Conservation (phyloP, 1,284 basidiomycete genomes). For the Leccinum subspadiceum region DNA sequence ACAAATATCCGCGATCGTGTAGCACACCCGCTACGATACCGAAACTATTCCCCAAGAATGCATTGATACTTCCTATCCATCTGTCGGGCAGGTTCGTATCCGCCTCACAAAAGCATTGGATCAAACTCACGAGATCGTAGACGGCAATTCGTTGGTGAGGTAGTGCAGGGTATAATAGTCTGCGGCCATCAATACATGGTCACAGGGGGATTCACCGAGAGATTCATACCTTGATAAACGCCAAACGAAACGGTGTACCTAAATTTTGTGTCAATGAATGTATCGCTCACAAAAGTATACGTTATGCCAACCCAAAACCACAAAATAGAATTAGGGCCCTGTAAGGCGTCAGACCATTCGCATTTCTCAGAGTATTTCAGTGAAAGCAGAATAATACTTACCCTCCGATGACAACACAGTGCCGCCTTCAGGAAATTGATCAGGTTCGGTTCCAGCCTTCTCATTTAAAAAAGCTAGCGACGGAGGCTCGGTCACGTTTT, state of each 20-base stretch:
- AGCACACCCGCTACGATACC: constrained; percentile 21
- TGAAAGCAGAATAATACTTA: constrained; percentile 6
- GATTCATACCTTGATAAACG: constrained; percentile 32
- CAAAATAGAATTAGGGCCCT: constrained; percentile 18
- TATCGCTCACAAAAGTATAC: not conserved
- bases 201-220: constrained; percentile 2
- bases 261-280: not conserved
- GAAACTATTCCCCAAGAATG: constrained; percentile 12
- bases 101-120: not conserved
- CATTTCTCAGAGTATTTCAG: not conserved
- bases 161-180: constrained; percentile 32
- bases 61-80: constrained; percentile 32
- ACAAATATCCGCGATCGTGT: constrained; percentile 35
- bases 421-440: constrained; percentile 32
- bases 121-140: constrained; percentile 29
- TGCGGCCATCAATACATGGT: constrained; percentile 6
- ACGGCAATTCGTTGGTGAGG: constrained; percentile 30
- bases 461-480: not conserved
- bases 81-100: constrained; percentile 14
- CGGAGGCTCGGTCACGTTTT: not conserved
- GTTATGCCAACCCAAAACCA: not conserved
- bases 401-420: constrained; percentile 23
- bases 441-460: constrained; percentile 5
- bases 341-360: not conserved
- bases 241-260: constrained; percentile 30